Conservation (phyloP, 2,329 filamentous ascomycete genomes). For the Penicillium sp. region DNA sequence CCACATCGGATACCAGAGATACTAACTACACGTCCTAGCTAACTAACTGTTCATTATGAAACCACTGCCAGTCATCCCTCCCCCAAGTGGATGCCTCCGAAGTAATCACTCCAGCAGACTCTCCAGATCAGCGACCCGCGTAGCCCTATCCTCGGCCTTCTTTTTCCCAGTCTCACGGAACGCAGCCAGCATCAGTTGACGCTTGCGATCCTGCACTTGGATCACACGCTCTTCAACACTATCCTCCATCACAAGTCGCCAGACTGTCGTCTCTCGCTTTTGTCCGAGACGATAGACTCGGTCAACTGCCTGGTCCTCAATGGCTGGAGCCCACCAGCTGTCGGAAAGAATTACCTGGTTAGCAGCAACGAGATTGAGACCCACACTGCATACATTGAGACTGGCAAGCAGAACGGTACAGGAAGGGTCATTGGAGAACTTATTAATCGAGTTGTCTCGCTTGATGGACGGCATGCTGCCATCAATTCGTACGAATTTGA, state of each 20-base stretch:
- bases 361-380: constrained; percentile 82
- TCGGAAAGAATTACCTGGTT: constrained; percentile 85
- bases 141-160: constrained; percentile 58
- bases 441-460: constrained; percentile 73
- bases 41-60: no score
- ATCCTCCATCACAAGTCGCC: constrained; percentile 78
- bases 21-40: no score
- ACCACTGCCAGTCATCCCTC: no score
- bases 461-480: constrained; percentile 73
- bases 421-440: constrained; percentile 68
- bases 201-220: constrained; percentile 77
- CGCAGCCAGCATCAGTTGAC: constrained; percentile 74
- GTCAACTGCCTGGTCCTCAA: constrained; percentile 90
- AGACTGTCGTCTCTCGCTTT: constrained; percentile 76
- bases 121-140: constrained; percentile 57
- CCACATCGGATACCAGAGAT: no score
- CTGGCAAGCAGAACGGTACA: constrained; percentile 81
- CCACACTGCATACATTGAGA: constrained; percentile 80
- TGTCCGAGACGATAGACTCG: constrained; percentile 86
- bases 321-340: constrained; percentile 90
- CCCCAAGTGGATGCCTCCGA: neutral
- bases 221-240: constrained; percentile 82
- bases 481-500: constrained; percentile 74
- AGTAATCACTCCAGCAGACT: constrained; percentile 35
- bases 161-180: constrained; percentile 72